These are phyloP conservation scores for Trichophyton rubrum DNA, from an alignment of 2,329 filamentous ascomycete genomes.

Conservation along the genomic window DNA sequence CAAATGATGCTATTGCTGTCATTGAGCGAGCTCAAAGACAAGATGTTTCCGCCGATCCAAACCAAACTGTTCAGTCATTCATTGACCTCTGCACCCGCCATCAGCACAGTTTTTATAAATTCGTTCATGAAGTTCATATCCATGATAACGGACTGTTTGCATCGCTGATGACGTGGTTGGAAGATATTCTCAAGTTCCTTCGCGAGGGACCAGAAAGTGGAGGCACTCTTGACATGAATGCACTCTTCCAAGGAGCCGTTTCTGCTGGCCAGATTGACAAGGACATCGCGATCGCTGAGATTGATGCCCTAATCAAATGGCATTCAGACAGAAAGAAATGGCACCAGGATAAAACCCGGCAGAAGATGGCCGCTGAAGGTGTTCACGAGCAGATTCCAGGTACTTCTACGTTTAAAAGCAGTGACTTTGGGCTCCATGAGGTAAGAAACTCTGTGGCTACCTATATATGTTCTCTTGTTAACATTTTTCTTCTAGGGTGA, in stretches of 20 bases:
- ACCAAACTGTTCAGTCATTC: constrained; percentile 95
- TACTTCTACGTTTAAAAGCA: constrained; percentile 53
- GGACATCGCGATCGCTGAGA: constrained; percentile 60
- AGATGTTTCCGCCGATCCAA: constrained; percentile 87
- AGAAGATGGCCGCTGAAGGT: constrained; percentile 89
- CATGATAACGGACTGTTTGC: constrained; percentile 96
- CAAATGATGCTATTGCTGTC: constrained; percentile 83
- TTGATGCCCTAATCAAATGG: constrained; percentile 79
- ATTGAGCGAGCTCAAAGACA: constrained; percentile 54
- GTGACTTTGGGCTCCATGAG: constrained; percentile 81
- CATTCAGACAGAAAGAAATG: constrained; percentile 93
- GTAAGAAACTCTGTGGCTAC: constrained; percentile 30
- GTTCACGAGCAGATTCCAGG: constrained; percentile 37
- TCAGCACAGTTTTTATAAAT: constrained; percentile 96
- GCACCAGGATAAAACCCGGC: constrained; percentile 93
- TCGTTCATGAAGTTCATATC: constrained; percentile 92
- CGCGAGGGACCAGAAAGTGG: constrained; percentile 65
- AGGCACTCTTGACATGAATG: constrained; percentile 87
- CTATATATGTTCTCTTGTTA: not conserved
- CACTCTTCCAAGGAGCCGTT: constrained; percentile 70
- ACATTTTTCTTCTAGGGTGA: constrained; percentile 42
- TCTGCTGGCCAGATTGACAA: constrained; percentile 57
- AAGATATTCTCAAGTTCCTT: constrained; percentile 87
- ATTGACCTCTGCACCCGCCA: constrained; percentile 93
- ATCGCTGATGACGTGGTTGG: constrained; percentile 93